Evolutionary conservation across 1,139 yeast genomes (phyloP).

Genomic region (Arxiozyma heterogenica): DNA sequence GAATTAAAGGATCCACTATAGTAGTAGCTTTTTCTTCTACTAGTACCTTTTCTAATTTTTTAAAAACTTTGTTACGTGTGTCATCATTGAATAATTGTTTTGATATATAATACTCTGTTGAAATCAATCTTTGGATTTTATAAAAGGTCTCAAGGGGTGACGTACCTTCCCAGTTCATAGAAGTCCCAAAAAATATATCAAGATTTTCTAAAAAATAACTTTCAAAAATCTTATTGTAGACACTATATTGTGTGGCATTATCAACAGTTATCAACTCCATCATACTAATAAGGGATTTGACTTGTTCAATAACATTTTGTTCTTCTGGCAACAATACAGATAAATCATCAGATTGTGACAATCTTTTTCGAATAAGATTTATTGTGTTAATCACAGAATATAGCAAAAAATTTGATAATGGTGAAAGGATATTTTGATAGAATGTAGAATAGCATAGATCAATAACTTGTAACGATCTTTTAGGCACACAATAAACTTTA

Average conservation of each 20-base stretch:
- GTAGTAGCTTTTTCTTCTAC: conserved; percentile 17
- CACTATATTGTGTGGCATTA: conserved; percentile 34
- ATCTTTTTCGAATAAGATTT: conserved; percentile 12
- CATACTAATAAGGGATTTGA: conserved; percentile 46
- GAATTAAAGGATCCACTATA: conserved; percentile 10
- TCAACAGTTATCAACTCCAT: conserved; percentile 44
- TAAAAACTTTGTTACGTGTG: conserved; percentile 16
- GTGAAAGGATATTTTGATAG: conserved; percentile 37
- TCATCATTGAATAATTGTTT: conserved; percentile 18
- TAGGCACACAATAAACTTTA: conserved; percentile 73
- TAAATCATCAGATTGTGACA: conserved; percentile 19
- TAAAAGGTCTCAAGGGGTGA: conserved; percentile 40
- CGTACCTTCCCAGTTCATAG: conserved; percentile 40
- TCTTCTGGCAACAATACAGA: conserved; percentile 21
- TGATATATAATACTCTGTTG: conserved; percentile 44
- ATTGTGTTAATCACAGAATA: conserved; percentile 14
- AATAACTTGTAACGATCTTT: conserved; percentile 55
- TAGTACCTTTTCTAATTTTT: conserved; percentile 18
- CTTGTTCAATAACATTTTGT: conserved; percentile 1
- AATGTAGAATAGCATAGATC: conserved; percentile 67
- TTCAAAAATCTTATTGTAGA: conserved; percentile 59
- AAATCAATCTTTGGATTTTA: conserved; percentile 43
- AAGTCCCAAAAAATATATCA: conserved; percentile 43
- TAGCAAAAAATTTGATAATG: conserved; percentile 12
- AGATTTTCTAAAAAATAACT: conserved; percentile 51